Base-by-base conservation (phyloP, 164 flowering plant genomes). In the Macadamia tetraphylla region DNA sequence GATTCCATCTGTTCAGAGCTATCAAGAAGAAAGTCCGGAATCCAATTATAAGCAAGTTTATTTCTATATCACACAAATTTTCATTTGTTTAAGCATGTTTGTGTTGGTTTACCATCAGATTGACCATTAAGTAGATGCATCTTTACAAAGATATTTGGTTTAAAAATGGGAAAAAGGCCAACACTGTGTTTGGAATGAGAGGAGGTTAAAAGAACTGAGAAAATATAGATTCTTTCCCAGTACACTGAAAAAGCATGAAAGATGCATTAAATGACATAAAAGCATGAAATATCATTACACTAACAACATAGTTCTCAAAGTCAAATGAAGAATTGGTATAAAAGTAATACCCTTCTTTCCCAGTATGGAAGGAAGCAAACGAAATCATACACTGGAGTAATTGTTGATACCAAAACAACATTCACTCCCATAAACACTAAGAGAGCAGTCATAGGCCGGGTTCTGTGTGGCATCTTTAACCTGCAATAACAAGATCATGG, bases 381-480 rank as follows among this genome's bases (percentile, higher is more conserved):
- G 32, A 73, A 73, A 53, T 68, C 76, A 35, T 73, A 68, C 6
- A 73, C 72, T n/a, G 72, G 76, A 23, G 68, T 63, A 43, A 73
- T 73, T 35, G 76, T 73, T 68, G 67, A 18, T 32, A 68, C 31
- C 68, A 84, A 70, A 64, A 78, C 68, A n/a, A 49, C 69, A 73
- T 86, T 84, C 23, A 86, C 80, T 52, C 86, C 87, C 53, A 81
- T 82, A 70, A 84, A 86, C 67, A 81, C 18, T 76, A 86, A 73
- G n/a, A 86, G 80, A 0, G 80, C 75, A 11, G 81, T 55, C 87
- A 86, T 78, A 18, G 87, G 89, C 49, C 80, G 68, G 6, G 82
- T 78, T 64, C 76, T 74, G 60, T 84, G 86, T 17, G 88, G 84
- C 85, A 80, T 81, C 62, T 64, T 43, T 11, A 46, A 46, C 51